phyloP scores from a whole-genome alignment of 2,329 filamentous ascomycete species.

The Ophiostoma piceae region DNA sequence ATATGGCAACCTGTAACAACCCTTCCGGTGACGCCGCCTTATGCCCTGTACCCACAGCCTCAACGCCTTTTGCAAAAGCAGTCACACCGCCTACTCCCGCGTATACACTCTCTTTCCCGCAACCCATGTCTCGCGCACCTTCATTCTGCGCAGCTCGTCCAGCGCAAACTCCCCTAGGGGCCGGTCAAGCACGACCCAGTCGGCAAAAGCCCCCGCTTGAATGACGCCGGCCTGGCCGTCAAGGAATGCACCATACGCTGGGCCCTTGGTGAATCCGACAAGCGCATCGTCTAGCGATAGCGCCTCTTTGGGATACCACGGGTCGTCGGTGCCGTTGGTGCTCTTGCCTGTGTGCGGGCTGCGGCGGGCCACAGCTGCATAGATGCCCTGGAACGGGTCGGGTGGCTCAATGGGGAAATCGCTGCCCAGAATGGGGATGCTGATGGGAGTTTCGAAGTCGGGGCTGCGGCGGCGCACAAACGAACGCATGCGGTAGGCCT shows the following conservation, averaged over 20 bases:
- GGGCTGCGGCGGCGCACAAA: conserved; percentile 41
- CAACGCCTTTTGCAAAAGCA: background rate
- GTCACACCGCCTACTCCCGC: conserved; percentile 24
- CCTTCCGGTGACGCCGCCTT: background rate
- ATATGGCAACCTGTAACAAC: too few species aligned
- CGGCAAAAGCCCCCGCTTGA: conserved; percentile 55
- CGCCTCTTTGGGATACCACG: conserved; percentile 57
- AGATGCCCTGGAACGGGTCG: conserved; percentile 62
- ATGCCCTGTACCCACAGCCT: background rate
- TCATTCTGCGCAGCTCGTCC: conserved; percentile 49
- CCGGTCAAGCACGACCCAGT: conserved; percentile 64
- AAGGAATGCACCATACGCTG: conserved; percentile 55
- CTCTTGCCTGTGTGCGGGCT: conserved; percentile 53
- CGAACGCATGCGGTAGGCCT: conserved; percentile 63
- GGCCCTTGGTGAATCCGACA: conserved; percentile 55
- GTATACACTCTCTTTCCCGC: conserved; percentile 50
- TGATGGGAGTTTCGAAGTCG: background rate
- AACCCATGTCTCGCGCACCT: conserved; percentile 64
- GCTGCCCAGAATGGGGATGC: conserved; percentile 51
- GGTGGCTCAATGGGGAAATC: conserved; percentile 69
- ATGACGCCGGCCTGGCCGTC: conserved; percentile 57
- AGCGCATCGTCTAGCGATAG: conserved; percentile 56
- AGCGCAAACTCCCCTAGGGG: conserved; percentile 45
- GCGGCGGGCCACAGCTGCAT: conserved; percentile 59
- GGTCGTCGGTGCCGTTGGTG: conserved; percentile 43